Base-by-base conservation (phyloP, 2,329 filamentous ascomycete genomes). In the Dactylellina haptotyla region DNA sequence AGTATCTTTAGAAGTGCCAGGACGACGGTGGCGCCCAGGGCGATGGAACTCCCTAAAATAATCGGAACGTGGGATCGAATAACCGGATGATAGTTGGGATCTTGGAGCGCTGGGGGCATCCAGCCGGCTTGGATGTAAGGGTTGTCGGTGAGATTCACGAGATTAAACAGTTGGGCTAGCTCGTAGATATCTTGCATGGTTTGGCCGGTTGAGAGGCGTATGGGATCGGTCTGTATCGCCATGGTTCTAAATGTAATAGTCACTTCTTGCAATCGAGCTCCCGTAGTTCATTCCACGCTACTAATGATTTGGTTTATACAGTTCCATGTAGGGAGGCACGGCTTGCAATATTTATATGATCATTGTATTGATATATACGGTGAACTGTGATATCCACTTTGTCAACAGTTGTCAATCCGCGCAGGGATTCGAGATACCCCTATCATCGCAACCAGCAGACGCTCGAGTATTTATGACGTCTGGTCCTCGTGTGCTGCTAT, bases 121-220 rank as follows among this genome's bases (percentile, higher is more conserved):
- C 50, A 56, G 10, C 50, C 50, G 4, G 28, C 5, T 23, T 39
- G 3, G 30, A 37, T 39, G 30, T 37, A 56, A 39, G 50, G 50
- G 50, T 25, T 56, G 16, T 56, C 50, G 3, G 50, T 34, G 20
- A 56, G 50, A 20, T 56, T 56, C 4, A 56, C 50, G 2, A 39
- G 50, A 3, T 28, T 26, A 30, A 56, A 56, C 10, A 56, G 12
- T n/a, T 37, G 18, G 3, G 30, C 20, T 23, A 56, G 16, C 2
- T 56, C 50, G 23, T 37, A 56, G 23, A 56, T 14, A 39, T 56
- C 50, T 25, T 39, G 28, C 20, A 56, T n/a, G 12, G 50, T 56
- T 25, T 56, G 50, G n/a, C 50, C 50, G 3, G 30, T 56, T 4
- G 50, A 56, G 20, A 39, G 28, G 25, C 25, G 46, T 3, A 30